A percentile compares a stretch with the other conserved stretches of the same genome.
Evolutionary conservation across 2,329 filamentous ascomycete species (phyloP).

Genomic region (Karstenula rhodostoma): DNA sequence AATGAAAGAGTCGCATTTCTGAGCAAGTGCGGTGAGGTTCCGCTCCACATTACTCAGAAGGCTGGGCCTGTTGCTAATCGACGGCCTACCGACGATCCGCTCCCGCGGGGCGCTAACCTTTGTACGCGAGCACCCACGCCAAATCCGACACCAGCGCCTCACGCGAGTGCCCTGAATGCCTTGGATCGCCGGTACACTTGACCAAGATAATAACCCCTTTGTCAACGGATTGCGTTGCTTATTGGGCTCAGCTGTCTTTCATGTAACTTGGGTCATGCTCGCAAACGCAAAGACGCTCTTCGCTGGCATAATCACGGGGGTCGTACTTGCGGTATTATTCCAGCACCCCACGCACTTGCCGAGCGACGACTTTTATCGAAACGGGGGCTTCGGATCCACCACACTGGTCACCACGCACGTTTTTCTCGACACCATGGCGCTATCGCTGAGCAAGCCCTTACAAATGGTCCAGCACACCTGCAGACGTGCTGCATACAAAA

Average conservation of each 20-base stretch:
- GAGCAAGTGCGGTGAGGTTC: not conserved
- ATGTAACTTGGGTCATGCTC: constrained; percentile 7
- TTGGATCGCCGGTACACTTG: not conserved
- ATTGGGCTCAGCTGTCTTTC: not conserved
- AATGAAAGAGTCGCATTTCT: not conserved
- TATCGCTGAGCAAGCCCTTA: constrained; percentile 45
- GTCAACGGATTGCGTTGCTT: not conserved
- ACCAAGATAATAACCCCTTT: too few relatives aligned
- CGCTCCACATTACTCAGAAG: constrained; percentile 3
- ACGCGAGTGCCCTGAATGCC: not conserved
- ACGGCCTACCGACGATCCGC: too few relatives aligned
- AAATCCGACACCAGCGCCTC: not conserved
- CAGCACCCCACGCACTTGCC: constrained; percentile 33
- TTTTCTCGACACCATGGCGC: constrained; percentile 34
- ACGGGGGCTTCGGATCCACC: constrained; percentile 11
- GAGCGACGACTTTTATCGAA: constrained; percentile 13
- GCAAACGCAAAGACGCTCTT: constrained; percentile 4
- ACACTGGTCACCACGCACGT: constrained; percentile 22
- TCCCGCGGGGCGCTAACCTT: constrained; percentile 1
- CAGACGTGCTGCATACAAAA: constrained; percentile 32
- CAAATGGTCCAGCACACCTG: constrained; percentile 34
- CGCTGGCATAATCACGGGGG: constrained; percentile 27
- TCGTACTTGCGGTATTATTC: constrained; percentile 37
- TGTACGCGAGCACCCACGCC: not conserved
- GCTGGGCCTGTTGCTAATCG: not conserved